These are phyloP conservation scores for Telopea speciosissima DNA, from an alignment of 177 flowering plant genomes.

Conservation along the genomic window DNA sequence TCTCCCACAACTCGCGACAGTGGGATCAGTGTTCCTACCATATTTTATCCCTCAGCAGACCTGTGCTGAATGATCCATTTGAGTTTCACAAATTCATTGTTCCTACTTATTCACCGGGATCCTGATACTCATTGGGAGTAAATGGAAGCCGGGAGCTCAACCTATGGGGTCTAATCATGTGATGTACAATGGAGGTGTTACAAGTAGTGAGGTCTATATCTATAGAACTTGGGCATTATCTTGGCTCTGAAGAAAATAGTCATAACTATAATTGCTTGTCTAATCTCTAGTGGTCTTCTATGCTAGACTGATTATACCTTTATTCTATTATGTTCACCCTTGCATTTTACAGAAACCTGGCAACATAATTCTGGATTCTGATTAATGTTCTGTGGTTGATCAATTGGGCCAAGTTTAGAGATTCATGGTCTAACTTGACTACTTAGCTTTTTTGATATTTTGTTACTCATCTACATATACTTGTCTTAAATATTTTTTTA, in stretches of 20 bases:
- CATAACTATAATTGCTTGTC: neutral
- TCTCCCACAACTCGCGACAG: too few species aligned
- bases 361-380: neutral
- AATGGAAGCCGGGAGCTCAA: neutral
- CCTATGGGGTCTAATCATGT: neutral
- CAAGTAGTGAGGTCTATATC: too few species aligned
- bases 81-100: neutral
- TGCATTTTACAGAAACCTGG: neutral
- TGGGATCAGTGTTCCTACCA: neutral
- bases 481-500: neutral
- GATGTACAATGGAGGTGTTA: neutral
- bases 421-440: neutral
- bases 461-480: neutral
- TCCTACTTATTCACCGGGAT: too few species aligned
- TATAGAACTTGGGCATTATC: neutral
- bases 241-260: neutral
- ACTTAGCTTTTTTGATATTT: neutral
- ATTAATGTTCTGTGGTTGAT: neutral
- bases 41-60: neutral
- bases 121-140: neutral
- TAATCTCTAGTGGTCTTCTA: neutral
- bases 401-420: neutral
- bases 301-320: neutral
- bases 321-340: neutral
- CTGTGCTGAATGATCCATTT: too few species aligned